A percentile compares a stretch with the other conserved stretches of the same genome.
These are phyloP conservation scores for Boletus albobrunnescens DNA, from an alignment of 1,284 basidiomycete genomes.

Conservation along the genomic window DNA sequence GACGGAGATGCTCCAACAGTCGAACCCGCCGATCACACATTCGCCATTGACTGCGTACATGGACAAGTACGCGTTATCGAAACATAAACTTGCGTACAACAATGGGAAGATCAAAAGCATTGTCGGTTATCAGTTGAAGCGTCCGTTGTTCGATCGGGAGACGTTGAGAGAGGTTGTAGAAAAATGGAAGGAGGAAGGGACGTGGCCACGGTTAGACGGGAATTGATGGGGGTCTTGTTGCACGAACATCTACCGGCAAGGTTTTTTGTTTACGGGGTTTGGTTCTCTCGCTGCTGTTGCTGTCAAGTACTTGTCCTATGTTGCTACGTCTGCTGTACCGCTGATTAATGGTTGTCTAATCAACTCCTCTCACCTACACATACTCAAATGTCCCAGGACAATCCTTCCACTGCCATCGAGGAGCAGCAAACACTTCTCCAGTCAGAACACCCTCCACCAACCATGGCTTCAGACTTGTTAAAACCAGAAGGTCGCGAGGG, in stretches of 20 bases:
- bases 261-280: conserved; percentile 16
- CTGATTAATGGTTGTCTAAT: conserved; percentile 28
- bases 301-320: conserved; percentile 2
- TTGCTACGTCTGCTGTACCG: conserved; percentile 18
- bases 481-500: conserved; percentile 24
- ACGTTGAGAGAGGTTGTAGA: conserved; percentile 70
- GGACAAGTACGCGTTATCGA: conserved; percentile 68
- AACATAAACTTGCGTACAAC: conserved; percentile 61
- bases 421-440: conserved; percentile 23
- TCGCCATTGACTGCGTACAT: conserved; percentile 81
- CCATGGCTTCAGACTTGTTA: conserved; percentile 21
- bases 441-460: background rate
- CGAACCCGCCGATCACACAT: conserved; percentile 71
- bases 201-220: conserved; percentile 57
- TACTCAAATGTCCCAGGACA: too few species aligned
- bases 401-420: conserved; percentile 1
- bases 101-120: conserved; percentile 72
- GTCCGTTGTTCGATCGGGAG: conserved; percentile 62
- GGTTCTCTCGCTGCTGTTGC: conserved; percentile 11
- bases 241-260: conserved; percentile 11
- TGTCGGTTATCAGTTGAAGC: conserved; percentile 64
- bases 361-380: conserved; percentile 5
- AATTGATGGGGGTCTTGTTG: conserved; percentile 2
- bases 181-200: conserved; percentile 73
- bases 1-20: conserved; percentile 76